A percentile compares a stretch with the other conserved stretches of the same genome.
phyloP scores from a whole-genome alignment of 2,329 filamentous ascomycete genomes.

The Proliferodiscus dingleyae region DNA sequence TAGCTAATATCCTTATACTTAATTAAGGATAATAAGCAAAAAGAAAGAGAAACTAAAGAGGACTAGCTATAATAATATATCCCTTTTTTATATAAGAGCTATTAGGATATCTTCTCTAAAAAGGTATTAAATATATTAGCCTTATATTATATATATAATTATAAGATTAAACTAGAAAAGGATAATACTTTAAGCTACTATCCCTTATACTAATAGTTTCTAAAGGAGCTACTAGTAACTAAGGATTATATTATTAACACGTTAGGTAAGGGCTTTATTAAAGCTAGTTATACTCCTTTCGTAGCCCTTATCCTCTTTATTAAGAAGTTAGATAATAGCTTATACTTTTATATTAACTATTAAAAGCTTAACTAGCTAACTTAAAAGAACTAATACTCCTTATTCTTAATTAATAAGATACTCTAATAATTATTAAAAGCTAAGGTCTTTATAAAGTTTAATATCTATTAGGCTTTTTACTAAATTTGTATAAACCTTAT shows the following conservation, averaged over 20 bases:
- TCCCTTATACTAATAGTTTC: constrained; percentile 10
- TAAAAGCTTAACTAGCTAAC: background rate
- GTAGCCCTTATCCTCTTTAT: constrained; percentile 7
- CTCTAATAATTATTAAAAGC: background rate
- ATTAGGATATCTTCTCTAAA: too few species aligned
- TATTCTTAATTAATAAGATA: background rate
- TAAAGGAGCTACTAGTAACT: constrained; percentile 9
- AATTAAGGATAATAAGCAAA: too few species aligned
- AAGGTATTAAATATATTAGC: too few species aligned
- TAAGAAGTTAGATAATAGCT: background rate
- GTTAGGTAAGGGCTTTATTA: constrained; percentile 16
- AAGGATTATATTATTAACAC: background rate
- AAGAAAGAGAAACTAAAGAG: too few species aligned
- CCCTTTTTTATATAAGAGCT: too few species aligned
- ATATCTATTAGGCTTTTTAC: constrained; percentile 1
- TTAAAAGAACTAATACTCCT: background rate
- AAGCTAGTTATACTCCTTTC: background rate
- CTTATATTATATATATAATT: too few species aligned
- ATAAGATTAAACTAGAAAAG: constrained; percentile 8
- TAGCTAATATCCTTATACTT: too few species aligned
- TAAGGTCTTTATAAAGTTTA: constrained; percentile 4
- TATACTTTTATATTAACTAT: background rate
- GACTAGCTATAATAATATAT: too few species aligned
- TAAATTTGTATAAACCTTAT: background rate
- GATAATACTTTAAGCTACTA: constrained; percentile 2